Conservation (phyloP, 2,329 filamentous ascomycete species). For the Pestalotiopsis sp. region DNA sequence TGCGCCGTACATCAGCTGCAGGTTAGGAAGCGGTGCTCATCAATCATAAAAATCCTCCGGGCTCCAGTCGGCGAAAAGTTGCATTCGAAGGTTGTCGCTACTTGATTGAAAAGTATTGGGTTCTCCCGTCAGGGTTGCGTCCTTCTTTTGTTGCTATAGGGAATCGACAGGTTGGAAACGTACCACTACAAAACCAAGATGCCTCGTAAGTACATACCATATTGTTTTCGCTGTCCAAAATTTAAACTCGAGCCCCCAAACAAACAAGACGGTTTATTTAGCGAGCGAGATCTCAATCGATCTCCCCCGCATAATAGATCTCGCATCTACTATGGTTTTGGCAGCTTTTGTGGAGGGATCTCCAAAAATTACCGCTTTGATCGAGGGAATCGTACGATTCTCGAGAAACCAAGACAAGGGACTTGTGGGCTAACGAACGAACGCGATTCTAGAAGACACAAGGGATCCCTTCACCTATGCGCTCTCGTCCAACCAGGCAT, state of each 20-base stretch:
- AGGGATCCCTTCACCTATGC: constrained; percentile 63
- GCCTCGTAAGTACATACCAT: constrained; percentile 3
- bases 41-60: neutral
- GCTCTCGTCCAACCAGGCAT: constrained; percentile 68
- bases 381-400: constrained; percentile 4
- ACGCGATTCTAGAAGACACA: constrained; percentile 20
- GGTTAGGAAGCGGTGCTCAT: neutral
- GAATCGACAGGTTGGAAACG: too few species aligned
- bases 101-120: neutral
- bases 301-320: constrained; percentile 1
- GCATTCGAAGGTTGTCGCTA: neutral
- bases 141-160: too few species aligned
- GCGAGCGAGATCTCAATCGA: constrained; percentile 1
- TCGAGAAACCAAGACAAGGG: neutral
- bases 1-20: neutral
- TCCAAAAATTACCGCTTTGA: constrained; percentile 6
- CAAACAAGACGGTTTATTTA: neutral
- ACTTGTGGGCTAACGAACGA: neutral
- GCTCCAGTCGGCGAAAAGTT: neutral
- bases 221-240: neutral
- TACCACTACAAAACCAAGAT: neutral
- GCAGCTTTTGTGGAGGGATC: constrained; percentile 6
- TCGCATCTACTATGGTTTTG: neutral
- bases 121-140: too few species aligned
- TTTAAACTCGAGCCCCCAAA: neutral